Conservation (phyloP, 352 stramenopile genomes). For the Phytophthora parvispora region DNA sequence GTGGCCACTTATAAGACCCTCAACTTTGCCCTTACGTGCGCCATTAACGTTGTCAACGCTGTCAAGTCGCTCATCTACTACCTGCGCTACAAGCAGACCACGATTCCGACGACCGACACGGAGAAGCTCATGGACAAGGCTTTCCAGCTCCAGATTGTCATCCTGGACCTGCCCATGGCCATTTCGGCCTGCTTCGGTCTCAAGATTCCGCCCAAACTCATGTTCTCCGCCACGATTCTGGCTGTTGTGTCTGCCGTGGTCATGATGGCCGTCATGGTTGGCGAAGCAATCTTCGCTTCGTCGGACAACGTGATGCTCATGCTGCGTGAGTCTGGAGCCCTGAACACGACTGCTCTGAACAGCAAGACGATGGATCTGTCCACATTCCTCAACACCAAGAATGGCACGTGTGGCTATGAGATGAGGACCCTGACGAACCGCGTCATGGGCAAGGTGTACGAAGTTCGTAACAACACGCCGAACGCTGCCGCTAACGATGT, state of each 20-base stretch:
- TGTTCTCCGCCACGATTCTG: conserved; percentile 26
- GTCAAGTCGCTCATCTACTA: conserved; percentile 45
- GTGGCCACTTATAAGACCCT: conserved; percentile 6
- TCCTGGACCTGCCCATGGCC: conserved; percentile 31
- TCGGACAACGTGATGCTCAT: conserved; percentile 33
- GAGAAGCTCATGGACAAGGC: conserved; percentile 36
- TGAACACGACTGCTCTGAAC: conserved; percentile 17
- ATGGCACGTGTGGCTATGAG: conserved; percentile 37
- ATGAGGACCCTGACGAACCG: conserved; percentile 40
- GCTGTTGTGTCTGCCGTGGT: conserved; percentile 26
- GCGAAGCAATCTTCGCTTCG: conserved; percentile 26
- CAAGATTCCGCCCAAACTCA: conserved; percentile 25
- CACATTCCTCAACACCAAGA: conserved; percentile 30
- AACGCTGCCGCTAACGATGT: conserved; percentile 26
- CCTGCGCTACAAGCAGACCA: conserved; percentile 23
- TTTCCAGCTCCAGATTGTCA: conserved; percentile 34
- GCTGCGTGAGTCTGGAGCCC: conserved; percentile 30
- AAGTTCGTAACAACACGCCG: conserved; percentile 32
- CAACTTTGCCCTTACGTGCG: conserved; percentile 24
- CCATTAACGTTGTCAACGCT: conserved; percentile 28
- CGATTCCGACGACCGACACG: conserved; percentile 13
- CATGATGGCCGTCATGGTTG: conserved; percentile 41
- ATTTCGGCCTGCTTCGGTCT: conserved; percentile 20
- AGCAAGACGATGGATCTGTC: conserved; percentile 8
- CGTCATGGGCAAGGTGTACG: conserved; percentile 39